Base-by-base conservation (phyloP, 441 rosid species). In the Croton setiger region DNA sequence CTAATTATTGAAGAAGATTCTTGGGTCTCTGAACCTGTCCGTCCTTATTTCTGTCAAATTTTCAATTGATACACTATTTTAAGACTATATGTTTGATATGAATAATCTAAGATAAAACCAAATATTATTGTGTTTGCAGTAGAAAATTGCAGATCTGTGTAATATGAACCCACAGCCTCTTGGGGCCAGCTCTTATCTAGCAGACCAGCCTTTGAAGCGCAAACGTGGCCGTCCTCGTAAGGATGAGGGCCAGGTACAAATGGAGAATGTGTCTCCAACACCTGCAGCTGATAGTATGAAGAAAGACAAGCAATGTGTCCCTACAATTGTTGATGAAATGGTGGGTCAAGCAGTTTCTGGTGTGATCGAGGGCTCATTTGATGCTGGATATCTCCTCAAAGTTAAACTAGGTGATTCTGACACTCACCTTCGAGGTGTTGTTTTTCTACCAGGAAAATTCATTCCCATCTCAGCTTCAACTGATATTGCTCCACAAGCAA, bases 181-280 rank as follows among this genome's bases (percentile, higher is more conserved):
- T 69, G 86, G 78, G 54, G 48, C 69, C 17, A 51, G 67, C 68
- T 76, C 79, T 55, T 81, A 88, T 67, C 68, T 80, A 45, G 67
- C 77, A 49, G 87, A 81, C 15, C 68, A 72, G 39, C 84, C 88
- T 18, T 63, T 64, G 63, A 92, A 80, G 76, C 78, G 93, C 37
- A 90, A 85, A 64, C 88, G 96, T 61, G 93, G 95, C 41, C 94
- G 91, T 60, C 96, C 98, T 2, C 86, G 86, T 27, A 87, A 83
- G 74, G 88, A 85, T 58, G 89, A 84, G 73, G 66, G 44, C 69
- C 27, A 60, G 54, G 66, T 66, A 66, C 86, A 71, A 63, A 84
- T 76, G 31, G 82, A 81, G 72, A 78, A 60, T 70, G 62, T 58
- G 49, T 75, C 80, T 23, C 37, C 63, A 49, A 43, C 72, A 17